phyloP scores from a whole-genome alignment of 2,329 filamentous ascomycete species.

The Phialophora chinensis region DNA sequence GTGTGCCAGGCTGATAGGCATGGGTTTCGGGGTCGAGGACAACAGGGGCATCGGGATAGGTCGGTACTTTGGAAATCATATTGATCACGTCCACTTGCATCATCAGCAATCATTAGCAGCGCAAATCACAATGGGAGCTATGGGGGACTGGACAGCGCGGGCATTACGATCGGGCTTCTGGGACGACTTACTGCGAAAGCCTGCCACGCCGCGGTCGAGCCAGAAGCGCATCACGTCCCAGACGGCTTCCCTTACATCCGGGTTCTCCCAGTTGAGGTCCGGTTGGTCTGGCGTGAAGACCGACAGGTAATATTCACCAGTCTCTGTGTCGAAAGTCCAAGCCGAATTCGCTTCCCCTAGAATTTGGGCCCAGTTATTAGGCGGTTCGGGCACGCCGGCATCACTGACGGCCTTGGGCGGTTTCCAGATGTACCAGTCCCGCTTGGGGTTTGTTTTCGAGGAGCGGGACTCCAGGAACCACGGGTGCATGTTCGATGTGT shows the following conservation, averaged over 20 bases:
- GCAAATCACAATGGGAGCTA: background rate
- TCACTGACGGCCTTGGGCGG: constrained; percentile 57
- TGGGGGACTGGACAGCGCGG: background rate
- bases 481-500: constrained; percentile 51
- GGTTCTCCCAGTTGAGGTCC: constrained; percentile 85
- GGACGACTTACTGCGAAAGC: constrained; percentile 60
- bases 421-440: constrained; percentile 70
- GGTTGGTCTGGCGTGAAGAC: constrained; percentile 78
- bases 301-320: constrained; percentile 76
- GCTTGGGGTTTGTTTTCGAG: constrained; percentile 66
- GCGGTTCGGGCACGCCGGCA: constrained; percentile 68
- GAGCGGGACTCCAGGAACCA: constrained; percentile 73
- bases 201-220: constrained; percentile 74
- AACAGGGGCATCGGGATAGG: constrained; percentile 55
- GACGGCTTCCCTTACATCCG: constrained; percentile 69
- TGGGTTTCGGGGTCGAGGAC: constrained; percentile 47
- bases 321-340: constrained; percentile 70
- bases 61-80: constrained; percentile 69
- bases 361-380: constrained; percentile 72
- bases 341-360: constrained; percentile 48
- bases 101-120: background rate
- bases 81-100: constrained; percentile 68
- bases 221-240: constrained; percentile 79
- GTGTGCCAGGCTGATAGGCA: constrained; percentile 55
- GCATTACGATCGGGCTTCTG: background rate